These are phyloP conservation scores for Petunia hybrid DNA, from an alignment of 305 asterid species.

Conservation along the genomic window DNA sequence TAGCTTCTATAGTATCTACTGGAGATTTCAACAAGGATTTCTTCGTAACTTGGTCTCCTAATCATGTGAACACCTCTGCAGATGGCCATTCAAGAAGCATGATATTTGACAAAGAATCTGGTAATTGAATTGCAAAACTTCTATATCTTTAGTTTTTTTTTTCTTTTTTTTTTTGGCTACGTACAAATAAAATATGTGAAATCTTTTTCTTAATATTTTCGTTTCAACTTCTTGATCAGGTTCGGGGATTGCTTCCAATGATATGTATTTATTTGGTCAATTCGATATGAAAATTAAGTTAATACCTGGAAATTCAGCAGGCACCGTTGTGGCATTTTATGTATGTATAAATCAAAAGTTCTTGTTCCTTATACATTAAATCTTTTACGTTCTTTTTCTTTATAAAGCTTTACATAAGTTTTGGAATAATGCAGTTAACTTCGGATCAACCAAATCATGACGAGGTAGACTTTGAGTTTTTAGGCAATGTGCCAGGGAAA, in stretches of 20 bases:
- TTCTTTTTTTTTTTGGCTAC: neutral
- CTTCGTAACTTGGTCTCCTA: slow-evolving; percentile 79
- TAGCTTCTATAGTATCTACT: slow-evolving; percentile 69
- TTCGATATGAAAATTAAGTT: slow-evolving; percentile 79
- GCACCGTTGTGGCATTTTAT: slow-evolving; percentile 86
- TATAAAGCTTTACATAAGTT: neutral
- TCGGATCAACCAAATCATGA: slow-evolving; percentile 70
- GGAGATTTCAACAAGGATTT: slow-evolving; percentile 91
- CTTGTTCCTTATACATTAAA: neutral
- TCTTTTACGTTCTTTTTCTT: neutral
- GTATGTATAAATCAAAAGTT: slow-evolving; percentile 45
- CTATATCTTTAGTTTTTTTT: neutral
- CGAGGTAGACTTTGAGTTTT: slow-evolving; percentile 91
- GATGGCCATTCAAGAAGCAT: slow-evolving; percentile 73
- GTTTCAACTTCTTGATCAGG: slow-evolving; percentile 46
- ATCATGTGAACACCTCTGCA: slow-evolving; percentile 74
- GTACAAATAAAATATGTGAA: neutral
- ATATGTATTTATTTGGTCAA: slow-evolving; percentile 80
- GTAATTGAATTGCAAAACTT: slow-evolving; percentile 38
- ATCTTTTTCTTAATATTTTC: neutral
- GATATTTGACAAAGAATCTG: slow-evolving; percentile 69
- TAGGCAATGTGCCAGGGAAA: slow-evolving; percentile 71
- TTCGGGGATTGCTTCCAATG: slow-evolving; percentile 71
- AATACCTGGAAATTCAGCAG: slow-evolving; percentile 87
- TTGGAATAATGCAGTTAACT: slow-evolving; percentile 56